Percentiles rank a stretch among this genome's conserved stretches.
Evolutionary conservation across 352 stramenopile genomes (phyloP).

Genomic region (Globisporangium iwayamae): DNA sequence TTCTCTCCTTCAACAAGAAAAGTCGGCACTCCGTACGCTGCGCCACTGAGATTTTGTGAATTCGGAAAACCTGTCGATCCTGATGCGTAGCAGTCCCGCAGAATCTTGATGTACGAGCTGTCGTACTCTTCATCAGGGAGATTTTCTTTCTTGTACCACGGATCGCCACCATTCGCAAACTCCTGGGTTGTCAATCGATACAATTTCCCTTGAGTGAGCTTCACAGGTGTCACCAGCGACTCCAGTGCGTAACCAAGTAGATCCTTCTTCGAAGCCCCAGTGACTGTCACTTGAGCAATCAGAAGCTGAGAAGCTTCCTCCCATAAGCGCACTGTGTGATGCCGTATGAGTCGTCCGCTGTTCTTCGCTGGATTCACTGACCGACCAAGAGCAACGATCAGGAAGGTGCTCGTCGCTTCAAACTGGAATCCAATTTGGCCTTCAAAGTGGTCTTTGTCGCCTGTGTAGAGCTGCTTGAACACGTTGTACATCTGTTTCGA

Average conservation of each 20-base stretch:
- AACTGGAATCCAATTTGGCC: slow-evolving; percentile 89
- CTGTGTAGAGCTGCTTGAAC: slow-evolving; percentile 85
- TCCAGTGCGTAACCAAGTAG: slow-evolving; percentile 73
- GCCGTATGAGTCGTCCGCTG: slow-evolving; percentile 51
- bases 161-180: slow-evolving; percentile 82
- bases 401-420: slow-evolving; percentile 79
- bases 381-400: slow-evolving; percentile 72
- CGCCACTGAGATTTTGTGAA: slow-evolving; percentile 84
- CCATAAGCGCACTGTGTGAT: slow-evolving; percentile 80
- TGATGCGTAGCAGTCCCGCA: slow-evolving; percentile 84
- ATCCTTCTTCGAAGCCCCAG: slow-evolving; percentile 65
- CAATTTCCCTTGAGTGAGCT: slow-evolving; percentile 78
- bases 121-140: slow-evolving; percentile 86
- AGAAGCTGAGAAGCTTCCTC: slow-evolving; percentile 76
- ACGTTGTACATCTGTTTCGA: slow-evolving; percentile 84
- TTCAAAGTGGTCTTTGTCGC: slow-evolving; percentile 88
- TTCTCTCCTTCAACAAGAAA: slow-evolving; percentile 82
- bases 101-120: slow-evolving; percentile 80
- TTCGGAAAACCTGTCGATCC: slow-evolving; percentile 77
- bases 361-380: slow-evolving; percentile 75
- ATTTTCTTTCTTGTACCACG: slow-evolving; percentile 90
- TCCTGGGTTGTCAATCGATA: slow-evolving; percentile 86
- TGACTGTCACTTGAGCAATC: slow-evolving; percentile 60
- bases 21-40: slow-evolving; percentile 81
- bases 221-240: slow-evolving; percentile 43